Base-by-base conservation (phyloP, 2,329 filamentous ascomycete genomes). In the Monosporascus sp. region DNA sequence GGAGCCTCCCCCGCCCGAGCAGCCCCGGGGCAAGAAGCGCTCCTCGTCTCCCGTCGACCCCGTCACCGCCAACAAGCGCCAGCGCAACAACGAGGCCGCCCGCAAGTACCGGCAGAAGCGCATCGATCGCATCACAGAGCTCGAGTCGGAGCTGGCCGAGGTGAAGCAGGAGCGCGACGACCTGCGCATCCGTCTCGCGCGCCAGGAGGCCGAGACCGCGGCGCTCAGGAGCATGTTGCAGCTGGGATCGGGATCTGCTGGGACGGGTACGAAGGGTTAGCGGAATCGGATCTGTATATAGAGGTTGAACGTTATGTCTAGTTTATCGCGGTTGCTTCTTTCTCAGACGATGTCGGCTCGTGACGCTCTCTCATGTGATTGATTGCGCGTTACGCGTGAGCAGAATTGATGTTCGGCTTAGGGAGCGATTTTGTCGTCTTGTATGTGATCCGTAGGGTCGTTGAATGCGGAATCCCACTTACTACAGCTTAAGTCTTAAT, bases 31-130 rank as follows among this genome's bases (percentile, higher is more conserved):
- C 49, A 54, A 51, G 49, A 63, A 59, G 26, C 53, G 61, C 40
- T 63, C 61, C 14, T 64, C 63, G 27, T 59, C 66, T 6, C 59
- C 62, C 1, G 62, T 60, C 14, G 67, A 69, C 53, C 57, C 64
- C 2, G 64, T 68, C 14, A 68, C 66, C 5, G 64, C 68, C 19
- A 64, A 76, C 63, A 88, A 88, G 68, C 83, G 86, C 27, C 80
- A 82, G 56, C 80, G 82, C 56, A 89, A 90, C 68, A 89, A 85
- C 16, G 76, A 87, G 56, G 86, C 86, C n/a, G 86, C 86, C 31
- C 79, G 84, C 56, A 84, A 86, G 56, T 89, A 88, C 65, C 82
- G 86, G 26, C 85, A 89, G 66, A 87, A 86, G 67, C 82, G 85
- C 46, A 76, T 88, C 36, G 85, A 89, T 61, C 82, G 84, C 56